Percentiles rank a stretch among this genome's conserved stretches.
phyloP scores from a whole-genome alignment of 176 grass and related monocot species.

The Guadua angustifolia region DNA sequence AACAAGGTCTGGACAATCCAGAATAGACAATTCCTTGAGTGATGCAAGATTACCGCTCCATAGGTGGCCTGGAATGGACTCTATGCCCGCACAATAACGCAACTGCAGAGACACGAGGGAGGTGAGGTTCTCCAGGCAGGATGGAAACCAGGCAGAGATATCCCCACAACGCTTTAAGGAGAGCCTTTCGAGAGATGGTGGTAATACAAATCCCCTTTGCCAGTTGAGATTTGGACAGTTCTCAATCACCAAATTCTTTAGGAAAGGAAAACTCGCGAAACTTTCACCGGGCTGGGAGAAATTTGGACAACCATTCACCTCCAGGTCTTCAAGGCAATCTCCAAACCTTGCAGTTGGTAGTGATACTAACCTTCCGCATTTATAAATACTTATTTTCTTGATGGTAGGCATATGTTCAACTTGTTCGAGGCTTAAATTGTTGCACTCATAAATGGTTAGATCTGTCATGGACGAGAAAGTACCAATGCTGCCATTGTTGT shows the following conservation, averaged over 20 bases:
- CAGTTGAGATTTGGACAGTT: fast-evolving
- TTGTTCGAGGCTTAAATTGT: neutral
- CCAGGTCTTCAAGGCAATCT: neutral
- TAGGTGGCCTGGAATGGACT: too few relatives aligned
- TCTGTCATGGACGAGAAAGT: neutral
- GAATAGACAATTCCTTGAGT: neutral
- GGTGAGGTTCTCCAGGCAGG: neutral
- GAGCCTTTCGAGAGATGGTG: neutral
- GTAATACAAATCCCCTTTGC: neutral
- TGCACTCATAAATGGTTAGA: neutral
- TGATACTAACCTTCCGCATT: neutral
- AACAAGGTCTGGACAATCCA: fast-evolving
- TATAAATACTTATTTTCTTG: neutral
- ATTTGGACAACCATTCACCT: neutral
- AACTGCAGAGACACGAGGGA: neutral
- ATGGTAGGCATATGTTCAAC: neutral
- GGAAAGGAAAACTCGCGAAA: too few relatives aligned
- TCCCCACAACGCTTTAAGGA: fast-evolving
- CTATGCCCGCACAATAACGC: fast-evolving
- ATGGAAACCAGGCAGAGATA: neutral
- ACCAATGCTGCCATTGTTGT: neutral
- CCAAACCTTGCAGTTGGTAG: neutral
- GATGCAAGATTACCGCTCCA: too few relatives aligned
- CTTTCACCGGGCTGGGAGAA: neutral
- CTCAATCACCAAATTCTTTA: neutral